Evolutionary conservation across 106 monocot genomes (phyloP).

Genomic region (Gastrodia elata): DNA sequence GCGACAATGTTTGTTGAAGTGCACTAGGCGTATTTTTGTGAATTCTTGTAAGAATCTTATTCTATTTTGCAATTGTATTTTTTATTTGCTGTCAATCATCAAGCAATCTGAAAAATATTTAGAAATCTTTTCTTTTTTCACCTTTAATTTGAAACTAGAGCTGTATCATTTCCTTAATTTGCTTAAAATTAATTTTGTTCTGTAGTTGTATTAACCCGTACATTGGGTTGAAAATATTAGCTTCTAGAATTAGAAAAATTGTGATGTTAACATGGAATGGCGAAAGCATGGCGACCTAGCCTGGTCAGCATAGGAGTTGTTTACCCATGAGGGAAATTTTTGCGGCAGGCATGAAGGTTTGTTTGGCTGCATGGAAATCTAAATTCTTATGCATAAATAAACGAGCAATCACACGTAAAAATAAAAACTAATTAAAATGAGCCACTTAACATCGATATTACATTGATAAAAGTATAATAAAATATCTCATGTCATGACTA

Average conservation of each 20-base stretch:
- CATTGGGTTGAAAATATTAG: neutral
- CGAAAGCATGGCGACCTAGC: too few species aligned
- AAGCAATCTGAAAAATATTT: neutral
- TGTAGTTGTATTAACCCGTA: neutral
- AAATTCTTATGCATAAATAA: too few species aligned
- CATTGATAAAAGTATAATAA: too few species aligned
- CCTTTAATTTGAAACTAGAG: neutral
- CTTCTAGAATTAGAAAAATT: neutral
- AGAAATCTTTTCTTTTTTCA: neutral
- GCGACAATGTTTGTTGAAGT: slow-evolving; percentile 93
- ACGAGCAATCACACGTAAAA: too few species aligned
- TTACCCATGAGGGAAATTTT: too few species aligned
- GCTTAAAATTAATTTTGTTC: neutral
- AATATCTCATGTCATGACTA: too few species aligned
- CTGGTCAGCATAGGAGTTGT: too few species aligned
- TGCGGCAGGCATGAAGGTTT: too few species aligned
- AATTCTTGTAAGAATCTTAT: slow-evolving; percentile 55
- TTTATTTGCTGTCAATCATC: neutral
- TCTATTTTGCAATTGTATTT: neutral
- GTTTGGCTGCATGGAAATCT: too few species aligned
- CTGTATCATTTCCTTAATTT: neutral
- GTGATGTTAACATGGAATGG: neutral
- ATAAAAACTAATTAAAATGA: too few species aligned
- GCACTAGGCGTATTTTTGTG: slow-evolving; percentile 58
- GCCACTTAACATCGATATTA: too few species aligned